Conservation (phyloP, 2,329 filamentous ascomycete genomes). For the Ceratocystis lukuohia region DNA sequence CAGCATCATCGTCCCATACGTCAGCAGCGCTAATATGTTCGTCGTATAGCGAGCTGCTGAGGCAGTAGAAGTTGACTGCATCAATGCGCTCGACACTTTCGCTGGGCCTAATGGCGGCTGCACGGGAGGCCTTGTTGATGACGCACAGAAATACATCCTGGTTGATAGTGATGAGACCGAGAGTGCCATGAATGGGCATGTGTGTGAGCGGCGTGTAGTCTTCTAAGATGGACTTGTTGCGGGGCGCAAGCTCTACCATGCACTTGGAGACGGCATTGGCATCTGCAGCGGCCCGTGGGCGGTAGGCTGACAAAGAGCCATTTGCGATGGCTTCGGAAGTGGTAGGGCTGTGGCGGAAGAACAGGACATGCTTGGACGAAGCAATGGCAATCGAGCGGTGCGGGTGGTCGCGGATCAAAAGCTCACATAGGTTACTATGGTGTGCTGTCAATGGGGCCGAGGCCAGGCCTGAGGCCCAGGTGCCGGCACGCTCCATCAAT, state of each 20-base stretch:
- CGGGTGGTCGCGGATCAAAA: constrained; percentile 75
- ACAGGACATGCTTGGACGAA: constrained; percentile 63
- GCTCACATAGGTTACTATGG: constrained; percentile 53
- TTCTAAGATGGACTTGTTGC: constrained; percentile 51
- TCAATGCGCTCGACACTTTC: constrained; percentile 83
- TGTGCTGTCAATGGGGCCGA: constrained; percentile 28
- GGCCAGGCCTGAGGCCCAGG: constrained; percentile 14
- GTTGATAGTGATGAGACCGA: constrained; percentile 73
- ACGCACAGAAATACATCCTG: constrained; percentile 84
- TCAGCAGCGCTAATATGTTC: constrained; percentile 47
- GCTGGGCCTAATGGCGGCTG: constrained; percentile 70
- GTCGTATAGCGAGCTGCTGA: constrained; percentile 79
- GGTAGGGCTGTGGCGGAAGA: constrained; percentile 65
- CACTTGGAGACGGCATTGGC: constrained; percentile 46
- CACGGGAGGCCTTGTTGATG: constrained; percentile 63
- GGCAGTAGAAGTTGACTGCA: constrained; percentile 80
- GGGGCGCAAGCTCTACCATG: constrained; percentile 73
- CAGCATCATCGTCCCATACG: constrained; percentile 37
- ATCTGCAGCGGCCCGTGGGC: constrained; percentile 30
- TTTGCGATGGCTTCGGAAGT: constrained; percentile 46
- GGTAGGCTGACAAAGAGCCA: constrained; percentile 42
- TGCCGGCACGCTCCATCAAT: constrained; percentile 19
- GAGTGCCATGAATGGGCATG: constrained; percentile 66
- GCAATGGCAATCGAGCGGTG: constrained; percentile 78
- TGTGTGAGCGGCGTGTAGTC: constrained; percentile 66